phyloP scores from a whole-genome alignment of 352 stramenopile species.

The Phytophthora hybrid region DNA sequence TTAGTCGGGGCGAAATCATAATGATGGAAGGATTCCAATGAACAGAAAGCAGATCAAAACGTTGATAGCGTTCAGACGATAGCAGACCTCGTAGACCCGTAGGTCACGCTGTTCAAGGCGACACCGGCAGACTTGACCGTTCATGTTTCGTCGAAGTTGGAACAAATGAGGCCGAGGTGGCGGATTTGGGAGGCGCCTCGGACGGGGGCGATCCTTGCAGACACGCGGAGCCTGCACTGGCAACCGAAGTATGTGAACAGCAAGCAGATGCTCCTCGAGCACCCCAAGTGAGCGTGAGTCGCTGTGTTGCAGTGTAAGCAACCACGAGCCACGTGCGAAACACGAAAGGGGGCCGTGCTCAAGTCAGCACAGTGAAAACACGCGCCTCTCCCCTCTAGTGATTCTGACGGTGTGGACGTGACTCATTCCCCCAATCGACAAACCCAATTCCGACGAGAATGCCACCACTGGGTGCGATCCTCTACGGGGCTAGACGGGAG shows the following conservation, averaged over 20 bases:
- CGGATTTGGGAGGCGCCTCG: conserved; percentile 5
- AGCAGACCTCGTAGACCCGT: conserved; percentile 1
- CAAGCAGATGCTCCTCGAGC: background rate
- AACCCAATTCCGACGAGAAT: background rate
- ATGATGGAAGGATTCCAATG: background rate
- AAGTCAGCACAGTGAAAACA: background rate
- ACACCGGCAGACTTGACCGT: background rate
- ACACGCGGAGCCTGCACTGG: background rate
- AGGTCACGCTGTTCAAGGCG: background rate
- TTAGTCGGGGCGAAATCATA: background rate
- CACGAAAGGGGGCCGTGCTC: background rate
- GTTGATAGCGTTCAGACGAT: conserved; percentile 13
- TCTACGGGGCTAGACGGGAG: background rate
- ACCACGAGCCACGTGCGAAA: background rate
- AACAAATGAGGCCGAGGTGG: conserved; percentile 22
- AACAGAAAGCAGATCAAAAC: background rate
- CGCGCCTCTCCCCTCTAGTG: background rate
- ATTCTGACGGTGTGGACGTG: background rate
- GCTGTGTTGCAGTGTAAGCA: conserved; percentile 3
- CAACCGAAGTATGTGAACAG: background rate
- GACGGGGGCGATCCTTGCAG: background rate
- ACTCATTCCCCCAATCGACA: background rate
- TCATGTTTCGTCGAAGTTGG: conserved; percentile 12
- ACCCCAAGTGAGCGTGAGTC: conserved; percentile 2
- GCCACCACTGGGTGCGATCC: background rate